Conservation (phyloP, 768 basidiomycete species). For the Tricholoma bakamatsutake region DNA sequence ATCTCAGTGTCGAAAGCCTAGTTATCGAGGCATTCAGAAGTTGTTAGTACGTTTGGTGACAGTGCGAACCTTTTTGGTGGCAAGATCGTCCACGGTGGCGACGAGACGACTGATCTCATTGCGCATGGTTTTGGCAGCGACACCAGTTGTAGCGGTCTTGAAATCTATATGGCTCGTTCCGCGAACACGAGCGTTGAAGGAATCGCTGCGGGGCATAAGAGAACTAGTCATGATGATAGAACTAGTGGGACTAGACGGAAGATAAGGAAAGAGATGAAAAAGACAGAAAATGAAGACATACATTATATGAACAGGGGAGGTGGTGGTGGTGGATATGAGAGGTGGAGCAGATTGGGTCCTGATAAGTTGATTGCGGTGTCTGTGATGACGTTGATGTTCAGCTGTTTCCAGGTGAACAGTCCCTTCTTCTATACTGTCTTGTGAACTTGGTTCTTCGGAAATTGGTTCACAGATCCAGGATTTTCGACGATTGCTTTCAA, state of each 20-base stretch:
- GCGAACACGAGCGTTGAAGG: conserved; percentile 66
- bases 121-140: conserved; percentile 94
- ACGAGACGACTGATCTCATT: conserved; percentile 97
- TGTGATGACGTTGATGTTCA: conserved; percentile 55
- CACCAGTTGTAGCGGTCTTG: conserved; percentile 95
- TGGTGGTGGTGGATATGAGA: conserved; percentile 60
- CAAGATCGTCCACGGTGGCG: conserved; percentile 70
- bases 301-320: conserved; percentile 26
- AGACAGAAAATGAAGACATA: conserved; percentile 18
- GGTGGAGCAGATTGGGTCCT: conserved; percentile 49
- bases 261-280: conserved; percentile 11
- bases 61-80: conserved; percentile 68
- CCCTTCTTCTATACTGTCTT: conserved; percentile 15
- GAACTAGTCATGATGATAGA: conserved; percentile 44
- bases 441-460: conserved; percentile 40
- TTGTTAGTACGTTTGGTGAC: conserved; percentile 3
- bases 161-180: conserved; percentile 87
- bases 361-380: conserved; percentile 36
- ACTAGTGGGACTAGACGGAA: conserved; percentile 4
- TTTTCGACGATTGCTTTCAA: conserved; percentile 16
- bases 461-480: conserved; percentile 43
- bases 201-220: conserved; percentile 57
- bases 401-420: conserved; percentile 11
- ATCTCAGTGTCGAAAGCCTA: conserved; percentile 93
- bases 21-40: conserved; percentile 14